Evolutionary conservation across 2,329 filamentous ascomycete species (phyloP).

Genomic region (Ustulina deusta): DNA sequence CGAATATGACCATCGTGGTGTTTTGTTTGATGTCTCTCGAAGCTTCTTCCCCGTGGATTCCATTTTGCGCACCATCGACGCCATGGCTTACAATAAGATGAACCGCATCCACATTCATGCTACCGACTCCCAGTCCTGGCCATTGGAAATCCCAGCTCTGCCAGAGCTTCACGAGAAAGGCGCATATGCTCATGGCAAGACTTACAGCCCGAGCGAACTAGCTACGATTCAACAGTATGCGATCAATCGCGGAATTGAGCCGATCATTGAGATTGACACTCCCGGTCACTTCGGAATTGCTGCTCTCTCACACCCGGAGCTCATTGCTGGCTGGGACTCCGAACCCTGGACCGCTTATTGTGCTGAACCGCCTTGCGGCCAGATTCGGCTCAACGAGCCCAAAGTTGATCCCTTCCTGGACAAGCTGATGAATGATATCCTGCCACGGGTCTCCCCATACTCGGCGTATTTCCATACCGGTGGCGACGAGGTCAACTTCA

Average conservation of each 20-base stretch:
- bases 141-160: conserved; percentile 80
- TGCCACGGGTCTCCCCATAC: conserved; percentile 78
- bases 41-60: conserved; percentile 76
- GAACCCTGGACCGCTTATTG: conserved; percentile 70
- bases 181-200: conserved; percentile 74
- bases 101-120: conserved; percentile 85
- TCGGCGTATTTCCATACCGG: conserved; percentile 85
- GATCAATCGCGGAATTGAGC: conserved; percentile 73
- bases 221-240: conserved; percentile 77
- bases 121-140: conserved; percentile 88
- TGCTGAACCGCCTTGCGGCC: conserved; percentile 73
- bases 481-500: conserved; percentile 86
- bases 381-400: conserved; percentile 80
- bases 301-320: conserved; percentile 73
- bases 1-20: conserved; percentile 79
- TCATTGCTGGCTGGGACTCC: conserved; percentile 74
- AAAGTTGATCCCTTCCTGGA: conserved; percentile 78
- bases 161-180: conserved; percentile 79
- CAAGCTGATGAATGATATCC: conserved; percentile 77
- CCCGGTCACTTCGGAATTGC: conserved; percentile 82
- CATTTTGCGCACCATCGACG: conserved; percentile 81
- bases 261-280: conserved; percentile 83
- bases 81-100: conserved; percentile 82
- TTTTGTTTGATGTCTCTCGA: conserved; percentile 82
- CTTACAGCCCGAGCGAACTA: conserved; percentile 76